Percentiles rank a stretch among this genome's conserved stretches.
Conservation (phyloP, 2,329 filamentous ascomycete genomes). For the Diaporthe citri region DNA sequence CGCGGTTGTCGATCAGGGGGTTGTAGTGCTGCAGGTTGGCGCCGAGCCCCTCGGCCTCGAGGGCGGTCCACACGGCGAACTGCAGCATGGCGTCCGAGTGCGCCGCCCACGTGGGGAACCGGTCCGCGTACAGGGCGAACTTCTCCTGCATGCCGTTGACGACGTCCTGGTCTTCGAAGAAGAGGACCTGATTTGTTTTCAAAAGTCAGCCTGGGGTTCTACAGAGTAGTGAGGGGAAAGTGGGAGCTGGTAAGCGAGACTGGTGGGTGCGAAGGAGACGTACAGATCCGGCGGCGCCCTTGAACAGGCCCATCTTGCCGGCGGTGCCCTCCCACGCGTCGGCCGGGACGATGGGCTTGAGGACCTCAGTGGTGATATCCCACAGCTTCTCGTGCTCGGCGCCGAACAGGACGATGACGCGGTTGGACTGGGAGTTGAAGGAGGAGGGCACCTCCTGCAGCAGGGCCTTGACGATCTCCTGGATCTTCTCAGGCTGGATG, state of each 20-base stretch:
- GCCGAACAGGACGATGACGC: conserved; percentile 82
- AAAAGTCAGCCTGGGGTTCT: neutral
- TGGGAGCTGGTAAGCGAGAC: neutral
- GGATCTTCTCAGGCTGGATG: conserved; percentile 69
- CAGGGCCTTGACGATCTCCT: conserved; percentile 73
- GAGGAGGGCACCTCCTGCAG: conserved; percentile 80
- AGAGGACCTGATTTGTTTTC: conserved; percentile 70
- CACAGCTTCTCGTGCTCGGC: conserved; percentile 90
- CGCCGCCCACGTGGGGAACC: conserved; percentile 81
- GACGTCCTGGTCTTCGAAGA: conserved; percentile 83
- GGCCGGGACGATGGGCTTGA: conserved; percentile 77
- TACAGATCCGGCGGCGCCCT: conserved; percentile 81
- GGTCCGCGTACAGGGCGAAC: conserved; percentile 81
- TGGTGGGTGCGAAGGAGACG: conserved; percentile 47
- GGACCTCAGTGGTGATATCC: conserved; percentile 75
- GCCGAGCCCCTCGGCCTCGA: conserved; percentile 86
- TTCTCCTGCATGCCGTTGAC: conserved; percentile 76
- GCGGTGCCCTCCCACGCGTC: conserved; percentile 70
- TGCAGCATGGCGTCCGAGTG: conserved; percentile 89
- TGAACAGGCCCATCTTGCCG: conserved; percentile 67
- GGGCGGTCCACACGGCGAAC: conserved; percentile 82
- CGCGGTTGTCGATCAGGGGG: conserved; percentile 82
- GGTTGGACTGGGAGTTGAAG: conserved; percentile 91
- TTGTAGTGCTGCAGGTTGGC: conserved; percentile 96
- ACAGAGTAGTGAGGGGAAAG: rapidly evolving